Evolutionary conservation across 108 stramenopile species (phyloP).

Genomic region (Pseudonitzschia delicatissima): DNA sequence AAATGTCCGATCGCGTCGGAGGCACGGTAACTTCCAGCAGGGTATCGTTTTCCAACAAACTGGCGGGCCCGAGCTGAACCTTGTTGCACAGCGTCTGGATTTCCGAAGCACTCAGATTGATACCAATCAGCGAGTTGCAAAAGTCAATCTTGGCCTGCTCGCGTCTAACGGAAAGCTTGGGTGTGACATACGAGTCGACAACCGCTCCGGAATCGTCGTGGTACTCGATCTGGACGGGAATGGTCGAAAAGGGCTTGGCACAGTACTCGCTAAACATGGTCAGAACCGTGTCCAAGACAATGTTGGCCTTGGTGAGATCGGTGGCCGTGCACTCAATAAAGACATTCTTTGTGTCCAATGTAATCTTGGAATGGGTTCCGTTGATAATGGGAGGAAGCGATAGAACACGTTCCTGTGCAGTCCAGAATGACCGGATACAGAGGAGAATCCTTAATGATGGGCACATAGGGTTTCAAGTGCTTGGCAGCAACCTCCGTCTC

Average conservation of each 20-base stretch:
- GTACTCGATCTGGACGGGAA: constrained; percentile 94
- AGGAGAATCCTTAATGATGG: constrained; percentile 92
- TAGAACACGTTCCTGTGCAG: constrained; percentile 73
- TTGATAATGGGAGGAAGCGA: constrained; percentile 99
- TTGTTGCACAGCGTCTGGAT: constrained; percentile 90
- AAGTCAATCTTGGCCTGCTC: constrained; percentile 79
- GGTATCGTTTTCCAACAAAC: constrained; percentile 62
- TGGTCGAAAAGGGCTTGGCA: constrained; percentile 82
- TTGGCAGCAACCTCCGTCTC: constrained; percentile 88
- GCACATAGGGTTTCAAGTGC: constrained; percentile 96
- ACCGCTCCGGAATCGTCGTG: constrained; percentile 46
- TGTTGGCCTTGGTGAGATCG: constrained; percentile 98
- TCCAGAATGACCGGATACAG: constrained; percentile 95
- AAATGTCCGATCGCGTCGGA: constrained; percentile 94
- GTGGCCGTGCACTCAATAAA: constrained; percentile 99
- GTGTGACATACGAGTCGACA: constrained; percentile 74
- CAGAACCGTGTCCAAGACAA: constrained; percentile 97
- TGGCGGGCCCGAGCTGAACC: constrained; percentile 95
- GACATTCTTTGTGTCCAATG: constrained; percentile 91
- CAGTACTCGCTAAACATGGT: constrained; percentile 97
- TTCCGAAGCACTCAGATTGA: constrained; percentile 64
- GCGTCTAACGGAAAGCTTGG: constrained; percentile 63
- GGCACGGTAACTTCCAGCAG: constrained; percentile 92
- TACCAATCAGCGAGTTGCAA: constrained; percentile 89
- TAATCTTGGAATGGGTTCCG: constrained; percentile 89